A percentile compares a stretch with the other conserved stretches of the same genome.
phyloP scores from a whole-genome alignment of 371 early-diverging fungal genomes.

The Fennellomyces sp. region DNA sequence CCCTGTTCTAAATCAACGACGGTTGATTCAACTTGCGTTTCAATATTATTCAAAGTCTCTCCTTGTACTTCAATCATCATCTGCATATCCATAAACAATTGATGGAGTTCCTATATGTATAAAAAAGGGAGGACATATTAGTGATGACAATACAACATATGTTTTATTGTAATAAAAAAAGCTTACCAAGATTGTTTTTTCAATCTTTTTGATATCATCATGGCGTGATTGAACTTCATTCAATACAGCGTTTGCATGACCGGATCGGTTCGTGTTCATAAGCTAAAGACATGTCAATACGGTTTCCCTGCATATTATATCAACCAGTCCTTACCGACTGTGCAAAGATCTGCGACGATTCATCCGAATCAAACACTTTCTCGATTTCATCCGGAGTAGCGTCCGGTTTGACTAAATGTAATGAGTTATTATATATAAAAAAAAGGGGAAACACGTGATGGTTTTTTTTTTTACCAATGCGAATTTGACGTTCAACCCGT shows the following conservation, averaged over 20 bases:
- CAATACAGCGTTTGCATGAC: conserved; percentile 81
- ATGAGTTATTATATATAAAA: background rate
- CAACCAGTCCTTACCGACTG: conserved; percentile 62
- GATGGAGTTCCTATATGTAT: conserved; percentile 75
- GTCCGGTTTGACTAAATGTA: conserved; percentile 77
- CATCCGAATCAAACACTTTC: conserved; percentile 73
- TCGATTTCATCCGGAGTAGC: conserved; percentile 85
- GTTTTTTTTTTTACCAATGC: conserved; percentile 65
- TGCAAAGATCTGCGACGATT: conserved; percentile 80
- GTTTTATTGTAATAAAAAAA: no score
- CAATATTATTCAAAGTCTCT: conserved; percentile 73
- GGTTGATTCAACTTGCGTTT: conserved; percentile 65
- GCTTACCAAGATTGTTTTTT: conserved; percentile 78
- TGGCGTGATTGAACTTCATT: conserved; percentile 88
- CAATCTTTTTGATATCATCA: conserved; percentile 87
- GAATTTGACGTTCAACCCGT: conserved; percentile 83
- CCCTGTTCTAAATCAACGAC: conserved; percentile 74
- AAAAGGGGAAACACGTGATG: background rate
- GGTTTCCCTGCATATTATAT: no score
- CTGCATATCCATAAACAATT: conserved; percentile 90
- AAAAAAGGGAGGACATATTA: background rate
- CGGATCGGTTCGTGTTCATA: conserved; percentile 73
- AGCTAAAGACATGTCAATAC: conserved; percentile 44
- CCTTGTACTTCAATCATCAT: conserved; percentile 85
- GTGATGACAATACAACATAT: no score